Conservation (phyloP, 495 filamentous ascomycete species). For the Rhypophila decipiens region DNA sequence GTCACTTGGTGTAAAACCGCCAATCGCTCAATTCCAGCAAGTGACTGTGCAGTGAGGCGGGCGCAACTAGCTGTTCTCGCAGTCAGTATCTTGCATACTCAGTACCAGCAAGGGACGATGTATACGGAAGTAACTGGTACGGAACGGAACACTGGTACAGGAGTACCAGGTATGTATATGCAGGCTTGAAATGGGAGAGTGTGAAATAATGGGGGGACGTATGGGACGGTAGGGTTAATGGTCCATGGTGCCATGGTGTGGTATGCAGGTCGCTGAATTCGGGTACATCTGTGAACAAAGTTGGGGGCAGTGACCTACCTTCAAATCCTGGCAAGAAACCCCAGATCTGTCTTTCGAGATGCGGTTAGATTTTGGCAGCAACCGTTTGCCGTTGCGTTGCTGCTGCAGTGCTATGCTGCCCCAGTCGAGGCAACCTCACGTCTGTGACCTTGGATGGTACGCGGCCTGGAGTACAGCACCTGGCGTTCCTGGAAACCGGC, state of each 20-base stretch:
- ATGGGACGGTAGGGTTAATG: conserved; percentile 20
- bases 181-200: no score
- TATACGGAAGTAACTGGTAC: conserved; percentile 29
- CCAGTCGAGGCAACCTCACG: conserved; percentile 2
- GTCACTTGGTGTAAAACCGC: conserved; percentile 23
- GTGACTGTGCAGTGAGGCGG: conserved; percentile 26
- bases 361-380: no score
- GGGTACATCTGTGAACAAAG: conserved; percentile 20
- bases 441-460: conserved; percentile 1
- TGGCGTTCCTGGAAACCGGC: background rate
- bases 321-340: no score
- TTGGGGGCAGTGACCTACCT: conserved; percentile 15
- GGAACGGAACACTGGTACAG: conserved; percentile 25
- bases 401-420: no score
- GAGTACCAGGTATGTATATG: conserved; percentile 17
- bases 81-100: conserved; percentile 12
- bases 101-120: no score
- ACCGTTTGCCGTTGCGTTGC: conserved; percentile 4
- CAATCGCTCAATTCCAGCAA: conserved; percentile 19
- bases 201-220: no score
- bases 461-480: conserved; percentile 5
- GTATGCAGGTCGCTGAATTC: conserved; percentile 30
- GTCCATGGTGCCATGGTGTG: conserved; percentile 24
- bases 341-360: conserved; percentile 10
- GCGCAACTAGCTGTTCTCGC: conserved; percentile 5